Percentiles rank a stretch among this genome's conserved stretches.
Evolutionary conservation across 108 stramenopile species (phyloP).

Genomic region (Cyclotella sp.): DNA sequence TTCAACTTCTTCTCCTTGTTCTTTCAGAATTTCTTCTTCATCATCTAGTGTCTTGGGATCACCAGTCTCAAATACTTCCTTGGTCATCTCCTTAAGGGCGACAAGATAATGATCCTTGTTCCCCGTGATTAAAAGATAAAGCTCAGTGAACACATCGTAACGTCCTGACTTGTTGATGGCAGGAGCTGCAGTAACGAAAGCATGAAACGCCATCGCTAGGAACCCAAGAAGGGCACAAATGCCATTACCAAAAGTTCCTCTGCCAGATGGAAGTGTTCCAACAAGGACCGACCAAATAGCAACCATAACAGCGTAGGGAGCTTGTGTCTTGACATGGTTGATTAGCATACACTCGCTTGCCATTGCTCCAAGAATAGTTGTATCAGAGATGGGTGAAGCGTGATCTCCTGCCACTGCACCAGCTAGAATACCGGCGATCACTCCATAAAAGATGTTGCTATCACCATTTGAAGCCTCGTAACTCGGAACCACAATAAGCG

Average conservation of each 20-base stretch:
- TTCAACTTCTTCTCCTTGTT: not conserved
- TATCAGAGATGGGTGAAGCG: slow-evolving; percentile 74
- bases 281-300: slow-evolving; percentile 50
- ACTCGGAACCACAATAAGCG: slow-evolving; percentile 61
- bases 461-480: slow-evolving; percentile 49
- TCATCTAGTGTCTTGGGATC: not conserved
- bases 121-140: slow-evolving; percentile 22
- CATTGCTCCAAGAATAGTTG: slow-evolving; percentile 73
- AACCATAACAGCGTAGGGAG: slow-evolving; percentile 66
- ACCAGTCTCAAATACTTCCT: slow-evolving; percentile 32
- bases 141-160: slow-evolving; percentile 45
- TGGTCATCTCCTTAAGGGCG: slow-evolving; percentile 18
- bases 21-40: not conserved
- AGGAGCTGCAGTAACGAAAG: slow-evolving; percentile 20
- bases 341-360: slow-evolving; percentile 63
- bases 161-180: slow-evolving; percentile 49
- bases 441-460: slow-evolving; percentile 60
- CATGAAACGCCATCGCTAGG: slow-evolving; percentile 29
- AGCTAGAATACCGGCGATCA: slow-evolving; percentile 58
- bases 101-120: slow-evolving; percentile 22
- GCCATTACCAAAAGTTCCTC: slow-evolving; percentile 24
- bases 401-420: slow-evolving; percentile 83
- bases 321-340: slow-evolving; percentile 72
- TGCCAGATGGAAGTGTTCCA: slow-evolving; percentile 53
- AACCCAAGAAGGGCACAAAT: slow-evolving; percentile 41